Evolutionary conservation across 108 stramenopile species (phyloP), one percentile per base, ranked within the genome.

Genomic region (Cylindrotheca closterium): DNA sequence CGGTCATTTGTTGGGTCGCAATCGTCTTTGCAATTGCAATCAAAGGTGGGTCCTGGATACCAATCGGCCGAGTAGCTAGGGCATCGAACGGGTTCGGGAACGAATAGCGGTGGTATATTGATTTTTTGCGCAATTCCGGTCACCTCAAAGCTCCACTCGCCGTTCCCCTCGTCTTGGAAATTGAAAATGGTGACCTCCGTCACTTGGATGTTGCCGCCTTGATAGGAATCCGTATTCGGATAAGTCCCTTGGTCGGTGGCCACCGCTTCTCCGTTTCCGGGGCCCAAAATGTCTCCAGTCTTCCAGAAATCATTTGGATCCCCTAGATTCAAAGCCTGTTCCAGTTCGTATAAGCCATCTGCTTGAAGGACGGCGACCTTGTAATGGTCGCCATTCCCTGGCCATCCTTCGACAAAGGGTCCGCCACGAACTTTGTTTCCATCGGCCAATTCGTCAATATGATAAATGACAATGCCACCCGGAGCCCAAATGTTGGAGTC

Each of bases 281-380:
- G 66, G 10, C 46, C 42, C 7, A 67, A 29, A n/a, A 56, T 32
- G 19, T 46, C 23, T n/a, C 30, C 57, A 21, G 28, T 21, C 31
- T 30, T n/a, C 23, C 45, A 74, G 50, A 61, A 67, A 56, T 74
- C 73, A 4, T 24, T 24, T 42, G 47, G 29, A 30, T 67, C 73
- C 0, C 66, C 73, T 21, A 28, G 29, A 34, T 74, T 67, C 32
- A 47, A 27, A 8, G 57, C 73, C 30, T 51, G 52, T 71, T 91
- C 89, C 45, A 91, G 63, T 53, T 87, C 79, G 57, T 80, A 91
- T 0, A 68, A 49, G 4, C 86, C 86, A 63, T 91, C 86, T 0
- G 89, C 86, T 53, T 80, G 68, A 22, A 87, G 53, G 4, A 91
- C 24, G 8, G 82, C 80, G 2, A 91, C 84, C 46, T 65, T 54